phyloP scores from a whole-genome alignment of 2,329 filamentous ascomycete species.

The Rhinocladiella similis region DNA sequence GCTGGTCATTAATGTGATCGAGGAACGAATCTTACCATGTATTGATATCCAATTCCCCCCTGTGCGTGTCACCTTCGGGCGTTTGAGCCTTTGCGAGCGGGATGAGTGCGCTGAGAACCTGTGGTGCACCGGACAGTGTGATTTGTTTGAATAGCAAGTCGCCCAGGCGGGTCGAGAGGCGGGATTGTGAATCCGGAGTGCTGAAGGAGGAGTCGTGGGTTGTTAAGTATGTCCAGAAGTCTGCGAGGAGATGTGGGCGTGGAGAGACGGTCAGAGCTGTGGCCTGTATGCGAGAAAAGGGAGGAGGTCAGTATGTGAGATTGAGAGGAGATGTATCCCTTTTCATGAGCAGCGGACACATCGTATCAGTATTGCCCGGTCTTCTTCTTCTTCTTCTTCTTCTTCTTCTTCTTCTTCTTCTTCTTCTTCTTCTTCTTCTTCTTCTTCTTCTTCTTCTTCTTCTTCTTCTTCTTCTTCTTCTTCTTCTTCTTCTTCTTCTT shows the following conservation, averaged over 20 bases:
- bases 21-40: slow-evolving; percentile 17
- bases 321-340: no score
- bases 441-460: no score
- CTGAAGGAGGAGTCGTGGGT: slow-evolving; percentile 21
- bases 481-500: no score
- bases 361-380: no score
- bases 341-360: no score
- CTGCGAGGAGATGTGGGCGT: slow-evolving; percentile 30
- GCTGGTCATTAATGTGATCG: no score
- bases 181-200: slow-evolving; percentile 8
- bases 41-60: slow-evolving; percentile 16
- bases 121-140: slow-evolving; percentile 36
- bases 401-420: no score
- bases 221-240: slow-evolving; percentile 33
- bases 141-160: slow-evolving; percentile 37
- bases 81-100: slow-evolving; percentile 33
- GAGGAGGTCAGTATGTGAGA: neutral
- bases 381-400: no score
- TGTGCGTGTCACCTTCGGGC: slow-evolving; percentile 16
- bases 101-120: slow-evolving; percentile 33
- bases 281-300: slow-evolving; percentile 20
- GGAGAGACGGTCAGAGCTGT: slow-evolving; percentile 32
- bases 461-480: no score
- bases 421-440: no score
- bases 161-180: slow-evolving; percentile 27